These are phyloP conservation scores for Buxus sempervirens DNA, from an alignment of 164 flowering plant species.

Conservation along the genomic window DNA sequence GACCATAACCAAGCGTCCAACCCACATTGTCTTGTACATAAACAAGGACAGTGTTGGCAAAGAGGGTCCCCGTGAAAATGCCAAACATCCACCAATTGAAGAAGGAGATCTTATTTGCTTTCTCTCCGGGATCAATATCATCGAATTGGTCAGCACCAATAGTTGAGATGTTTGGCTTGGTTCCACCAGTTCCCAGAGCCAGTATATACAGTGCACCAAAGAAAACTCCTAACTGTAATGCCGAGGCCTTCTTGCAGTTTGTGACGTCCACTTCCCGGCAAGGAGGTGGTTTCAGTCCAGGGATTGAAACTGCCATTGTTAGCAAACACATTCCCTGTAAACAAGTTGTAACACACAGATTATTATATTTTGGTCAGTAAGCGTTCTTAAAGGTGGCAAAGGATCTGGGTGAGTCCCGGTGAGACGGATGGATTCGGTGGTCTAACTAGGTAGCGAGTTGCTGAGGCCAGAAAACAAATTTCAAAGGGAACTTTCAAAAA, in stretches of 20 bases:
- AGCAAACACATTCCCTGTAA: conserved; percentile 52
- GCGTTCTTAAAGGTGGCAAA: neutral
- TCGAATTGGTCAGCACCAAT: conserved; percentile 83
- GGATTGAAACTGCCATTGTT: conserved; percentile 56
- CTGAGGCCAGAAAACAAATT: too few relatives aligned
- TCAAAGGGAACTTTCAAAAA: too few relatives aligned
- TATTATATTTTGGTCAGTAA: too few relatives aligned
- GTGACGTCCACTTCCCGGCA: conserved; percentile 27
- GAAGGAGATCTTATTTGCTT: conserved; percentile 59
- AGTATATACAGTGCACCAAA: conserved; percentile 60
- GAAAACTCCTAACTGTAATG: conserved; percentile 51
- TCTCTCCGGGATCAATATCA: conserved; percentile 61
- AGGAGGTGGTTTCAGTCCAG: conserved; percentile 42
- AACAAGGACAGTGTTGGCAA: conserved; percentile 66
- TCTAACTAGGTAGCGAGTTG: too few relatives aligned
- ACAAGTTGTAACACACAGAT: too few relatives aligned
- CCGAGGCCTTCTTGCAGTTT: conserved; percentile 45
- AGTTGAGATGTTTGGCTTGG: conserved; percentile 80
- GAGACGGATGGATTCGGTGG: too few relatives aligned
- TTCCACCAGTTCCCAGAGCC: conserved; percentile 73
- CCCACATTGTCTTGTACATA: conserved; percentile 78
- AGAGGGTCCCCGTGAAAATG: conserved; percentile 62
- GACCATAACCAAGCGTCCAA: conserved; percentile 65
- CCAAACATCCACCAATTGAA: conserved; percentile 91
- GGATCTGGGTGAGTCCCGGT: neutral